Percentiles rank a stretch among this genome's conserved stretches.
phyloP scores from a whole-genome alignment of 192 early-diverging fungal genomes.

The Funneliformis mosseae region DNA sequence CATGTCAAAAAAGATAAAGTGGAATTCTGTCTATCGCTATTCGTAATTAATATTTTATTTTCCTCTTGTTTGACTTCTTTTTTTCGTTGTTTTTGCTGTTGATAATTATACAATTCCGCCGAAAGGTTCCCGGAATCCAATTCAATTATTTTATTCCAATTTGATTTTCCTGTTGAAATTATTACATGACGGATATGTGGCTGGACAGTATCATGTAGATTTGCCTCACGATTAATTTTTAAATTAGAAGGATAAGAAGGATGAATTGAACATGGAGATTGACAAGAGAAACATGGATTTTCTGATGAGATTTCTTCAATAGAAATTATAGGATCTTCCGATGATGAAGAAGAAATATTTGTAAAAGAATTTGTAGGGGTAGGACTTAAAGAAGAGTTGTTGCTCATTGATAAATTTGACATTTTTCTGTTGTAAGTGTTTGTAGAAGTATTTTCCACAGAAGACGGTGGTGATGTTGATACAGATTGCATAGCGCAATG shows the following conservation, averaged over 20 bases:
- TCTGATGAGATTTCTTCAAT: background rate
- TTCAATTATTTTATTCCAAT: conserved; percentile 55
- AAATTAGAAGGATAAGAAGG: conserved; percentile 53
- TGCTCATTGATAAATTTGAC: background rate
- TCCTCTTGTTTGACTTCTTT: conserved; percentile 12
- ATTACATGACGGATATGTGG: conserved; percentile 56
- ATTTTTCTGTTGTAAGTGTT: background rate
- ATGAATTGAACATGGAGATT: conserved; percentile 50
- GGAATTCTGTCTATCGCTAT: conserved; percentile 34
- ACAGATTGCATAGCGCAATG: background rate
- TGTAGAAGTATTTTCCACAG: background rate
- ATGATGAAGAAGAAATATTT: background rate
- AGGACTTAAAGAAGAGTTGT: background rate
- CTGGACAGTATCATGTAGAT: conserved; percentile 49
- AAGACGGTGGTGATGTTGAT: background rate
- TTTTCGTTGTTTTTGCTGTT: conserved; percentile 6
- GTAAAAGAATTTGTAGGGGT: background rate
- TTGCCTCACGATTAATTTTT: conserved; percentile 46
- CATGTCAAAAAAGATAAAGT: background rate
- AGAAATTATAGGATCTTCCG: background rate
- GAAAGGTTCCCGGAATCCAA: conserved; percentile 51
- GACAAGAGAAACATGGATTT: conserved; percentile 48
- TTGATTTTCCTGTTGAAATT: conserved; percentile 54
- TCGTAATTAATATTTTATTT: conserved; percentile 47
- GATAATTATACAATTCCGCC: conserved; percentile 40